A percentile compares a stretch with the other conserved stretches of the same genome.
Conservation (phyloP, 345 rosid genomes). For the Murraya koenigii region DNA sequence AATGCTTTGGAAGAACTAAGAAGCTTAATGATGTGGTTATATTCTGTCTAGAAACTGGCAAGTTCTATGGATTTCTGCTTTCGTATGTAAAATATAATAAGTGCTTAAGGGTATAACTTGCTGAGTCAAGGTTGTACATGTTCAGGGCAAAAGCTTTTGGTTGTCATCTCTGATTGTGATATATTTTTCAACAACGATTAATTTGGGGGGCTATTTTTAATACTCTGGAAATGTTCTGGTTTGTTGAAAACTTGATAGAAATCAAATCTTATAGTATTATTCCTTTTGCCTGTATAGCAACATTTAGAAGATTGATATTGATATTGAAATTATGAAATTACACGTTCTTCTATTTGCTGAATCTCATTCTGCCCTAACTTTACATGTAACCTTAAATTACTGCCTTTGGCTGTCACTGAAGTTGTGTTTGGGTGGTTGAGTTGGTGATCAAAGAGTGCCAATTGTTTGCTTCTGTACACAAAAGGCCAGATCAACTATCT, state of each 20-base stretch:
- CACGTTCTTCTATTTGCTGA: too few relatives aligned
- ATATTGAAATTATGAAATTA: neutral
- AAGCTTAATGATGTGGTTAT: constrained; percentile 8
- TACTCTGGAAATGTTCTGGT: neutral
- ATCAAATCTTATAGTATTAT: neutral
- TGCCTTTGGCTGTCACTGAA: neutral
- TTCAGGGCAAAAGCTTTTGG: neutral
- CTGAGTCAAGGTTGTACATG: neutral
- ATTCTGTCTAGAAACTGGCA: neutral
- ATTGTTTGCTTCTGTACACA: neutral
- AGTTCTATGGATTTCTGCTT: neutral
- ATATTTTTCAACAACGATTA: neutral
- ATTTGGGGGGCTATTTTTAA: neutral
- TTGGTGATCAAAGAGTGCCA: neutral
- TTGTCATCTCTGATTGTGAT: neutral
- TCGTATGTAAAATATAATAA: neutral
- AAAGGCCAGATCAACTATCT: neutral
- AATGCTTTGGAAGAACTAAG: neutral
- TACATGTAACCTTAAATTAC: neutral
- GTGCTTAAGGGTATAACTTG: constrained; percentile 3
- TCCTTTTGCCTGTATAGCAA: neutral
- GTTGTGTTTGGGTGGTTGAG: neutral
- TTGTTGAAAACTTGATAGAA: neutral
- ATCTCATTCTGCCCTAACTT: neutral
- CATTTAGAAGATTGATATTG: neutral